Base-by-base conservation (phyloP, 257 asterid genomes). In the Perilla frutescens region DNA sequence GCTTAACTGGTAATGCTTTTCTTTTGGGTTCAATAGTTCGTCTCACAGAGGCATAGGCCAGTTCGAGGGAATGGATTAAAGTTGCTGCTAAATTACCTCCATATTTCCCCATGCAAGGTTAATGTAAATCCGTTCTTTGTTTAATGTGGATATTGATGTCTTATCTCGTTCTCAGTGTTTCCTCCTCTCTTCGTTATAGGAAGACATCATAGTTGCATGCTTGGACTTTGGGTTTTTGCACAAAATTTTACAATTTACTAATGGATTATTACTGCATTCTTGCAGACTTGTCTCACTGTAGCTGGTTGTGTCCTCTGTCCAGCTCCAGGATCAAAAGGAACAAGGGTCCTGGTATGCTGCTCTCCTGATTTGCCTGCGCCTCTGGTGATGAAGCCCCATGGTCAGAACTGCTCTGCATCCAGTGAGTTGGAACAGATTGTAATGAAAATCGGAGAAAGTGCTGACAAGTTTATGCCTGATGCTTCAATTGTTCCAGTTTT, bases 251-350 rank as follows among this genome's bases (percentile, higher is more conserved):
- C 62, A 37, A 47, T 62, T 55, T 67, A 68, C 72, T 74, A 54
- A 71, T 65, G 53, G 53, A 36, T 51, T 59, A 56, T 62, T 73
- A 40, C 78, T 63, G 60, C 75, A 13, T 81, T 68, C 66, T 44
- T 80, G 73, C 87, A 91, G 99, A 84, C 89, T 72, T 77, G 84
- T 83, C 87, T 91, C 60, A 87, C 96, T 44, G 97, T 86, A 68
- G 96, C 97, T 60, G 82, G 91, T 77, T 88, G 97, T 87, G 91
- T 86, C 82, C 95, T 94, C 68, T 88, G 96, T 84, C 97, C 97
- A 63, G 89, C 93, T 82, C 97, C 99, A 69, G 97, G 96, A 53
- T 91, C 97, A 74, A 94, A 88, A 87, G 97, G 97, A 72, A 75
- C 85, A 45, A 86, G 78, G 80, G 77, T 87, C 69, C 82, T 91